Conservation (phyloP, 2,329 filamentous ascomycete species). For the Fusarium pseudocircinatum region DNA sequence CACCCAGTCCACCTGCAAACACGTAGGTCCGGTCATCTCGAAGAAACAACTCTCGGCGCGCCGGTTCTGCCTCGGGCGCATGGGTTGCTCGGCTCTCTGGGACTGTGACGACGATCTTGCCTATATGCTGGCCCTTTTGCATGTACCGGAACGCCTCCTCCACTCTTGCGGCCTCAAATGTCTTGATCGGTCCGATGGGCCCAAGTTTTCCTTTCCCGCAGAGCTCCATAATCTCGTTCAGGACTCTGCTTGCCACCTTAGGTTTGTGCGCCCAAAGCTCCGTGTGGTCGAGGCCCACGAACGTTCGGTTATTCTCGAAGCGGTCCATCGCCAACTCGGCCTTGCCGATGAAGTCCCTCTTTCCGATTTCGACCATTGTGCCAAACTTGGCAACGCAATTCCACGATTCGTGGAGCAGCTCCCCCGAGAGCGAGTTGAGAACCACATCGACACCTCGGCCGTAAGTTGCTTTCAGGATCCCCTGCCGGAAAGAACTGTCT, state of each 20-base stretch:
- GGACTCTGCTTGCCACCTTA: not conserved
- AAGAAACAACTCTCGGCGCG: not conserved
- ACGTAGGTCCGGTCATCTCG: slow-evolving; percentile 34
- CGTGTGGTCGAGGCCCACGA: slow-evolving; percentile 47
- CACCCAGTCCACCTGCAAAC: slow-evolving; percentile 38
- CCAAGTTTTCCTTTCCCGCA: slow-evolving; percentile 23
- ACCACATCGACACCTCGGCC: slow-evolving; percentile 50
- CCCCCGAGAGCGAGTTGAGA: slow-evolving; percentile 54
- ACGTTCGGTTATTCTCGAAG: slow-evolving; percentile 52
- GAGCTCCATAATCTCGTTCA: slow-evolving; percentile 1
- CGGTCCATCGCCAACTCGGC: slow-evolving; percentile 50
- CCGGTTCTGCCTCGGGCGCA: not conserved
- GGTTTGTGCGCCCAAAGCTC: slow-evolving; percentile 21
- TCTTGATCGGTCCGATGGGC: slow-evolving; percentile 27
- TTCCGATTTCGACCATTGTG: not conserved
- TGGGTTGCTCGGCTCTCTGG: slow-evolving; percentile 23
- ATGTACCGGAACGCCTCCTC: slow-evolving; percentile 53
- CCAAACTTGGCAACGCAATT: not conserved
- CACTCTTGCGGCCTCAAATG: not conserved
- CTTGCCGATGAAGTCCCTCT: not conserved
- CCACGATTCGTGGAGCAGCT: slow-evolving; percentile 42
- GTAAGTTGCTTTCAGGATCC: slow-evolving; percentile 41
- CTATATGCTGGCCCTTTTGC: slow-evolving; percentile 55
- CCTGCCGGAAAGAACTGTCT: slow-evolving; percentile 44
- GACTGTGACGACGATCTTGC: slow-evolving; percentile 50